phyloP scores from a whole-genome alignment of 2,329 filamentous ascomycete species.

The Apiospora arundinis region DNA sequence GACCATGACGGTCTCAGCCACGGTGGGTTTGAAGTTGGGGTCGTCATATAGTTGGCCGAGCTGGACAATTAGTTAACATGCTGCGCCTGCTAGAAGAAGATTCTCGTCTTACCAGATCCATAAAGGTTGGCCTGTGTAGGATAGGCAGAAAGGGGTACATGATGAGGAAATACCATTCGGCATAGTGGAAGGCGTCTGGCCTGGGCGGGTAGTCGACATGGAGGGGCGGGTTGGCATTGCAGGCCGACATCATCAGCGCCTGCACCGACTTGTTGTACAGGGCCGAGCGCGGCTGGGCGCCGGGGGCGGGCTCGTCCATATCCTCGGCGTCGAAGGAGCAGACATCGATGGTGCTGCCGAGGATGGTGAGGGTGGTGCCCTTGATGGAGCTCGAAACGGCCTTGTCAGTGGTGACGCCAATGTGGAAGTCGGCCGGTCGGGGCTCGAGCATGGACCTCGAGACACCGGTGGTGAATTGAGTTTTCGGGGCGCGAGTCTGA shows the following conservation, averaged over 20 bases:
- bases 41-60: slow-evolving; percentile 74
- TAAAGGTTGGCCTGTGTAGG: slow-evolving; percentile 77
- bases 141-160: slow-evolving; percentile 76
- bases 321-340: slow-evolving; percentile 73
- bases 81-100: not conserved
- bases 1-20: slow-evolving; percentile 71
- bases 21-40: slow-evolving; percentile 63
- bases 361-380: slow-evolving; percentile 77
- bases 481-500: slow-evolving; percentile 29
- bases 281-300: slow-evolving; percentile 47
- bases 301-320: slow-evolving; percentile 64
- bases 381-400: slow-evolving; percentile 75
- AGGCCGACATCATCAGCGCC: slow-evolving; percentile 70
- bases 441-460: slow-evolving; percentile 43
- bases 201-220: slow-evolving; percentile 67
- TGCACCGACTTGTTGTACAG: slow-evolving; percentile 76
- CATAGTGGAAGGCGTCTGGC: slow-evolving; percentile 70
- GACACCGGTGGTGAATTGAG: slow-evolving; percentile 33
- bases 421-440: slow-evolving; percentile 65
- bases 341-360: slow-evolving; percentile 82
- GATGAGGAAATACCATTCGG: slow-evolving; percentile 77
- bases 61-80: slow-evolving; percentile 44
- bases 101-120: slow-evolving; percentile 63
- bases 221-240: slow-evolving; percentile 64
- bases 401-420: slow-evolving; percentile 69